Percentiles rank a stretch among this genome's conserved stretches.
Evolutionary conservation across 2,329 filamentous ascomycete species (phyloP).

Genomic region (Exophiala lecanii-corni): DNA sequence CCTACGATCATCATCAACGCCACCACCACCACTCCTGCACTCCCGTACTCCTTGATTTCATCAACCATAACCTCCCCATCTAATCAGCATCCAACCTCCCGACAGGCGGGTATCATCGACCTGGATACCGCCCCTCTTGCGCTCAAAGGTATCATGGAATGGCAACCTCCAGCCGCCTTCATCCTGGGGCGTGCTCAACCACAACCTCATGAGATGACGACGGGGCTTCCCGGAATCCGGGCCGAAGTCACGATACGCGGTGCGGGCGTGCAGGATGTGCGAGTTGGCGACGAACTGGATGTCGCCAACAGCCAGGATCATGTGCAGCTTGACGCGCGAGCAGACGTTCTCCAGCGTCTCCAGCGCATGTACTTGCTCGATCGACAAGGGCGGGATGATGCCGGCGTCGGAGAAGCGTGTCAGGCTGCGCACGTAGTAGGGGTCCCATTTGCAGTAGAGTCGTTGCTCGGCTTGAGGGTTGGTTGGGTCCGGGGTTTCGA

Average conservation of each 20-base stretch:
- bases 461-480: constrained; percentile 33
- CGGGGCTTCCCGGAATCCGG: constrained; percentile 47
- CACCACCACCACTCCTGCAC: no score
- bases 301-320: constrained; percentile 80
- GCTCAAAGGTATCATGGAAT: constrained; percentile 73
- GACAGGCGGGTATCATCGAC: constrained; percentile 74
- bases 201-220: constrained; percentile 75
- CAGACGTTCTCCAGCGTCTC: constrained; percentile 72
- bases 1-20: no score
- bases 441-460: constrained; percentile 83
- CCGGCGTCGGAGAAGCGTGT: constrained; percentile 68
- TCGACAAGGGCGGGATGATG: constrained; percentile 66
- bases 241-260: constrained; percentile 68
- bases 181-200: constrained; percentile 74
- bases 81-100: constrained; percentile 74
- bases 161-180: constrained; percentile 85
- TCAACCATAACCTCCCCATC: no score
- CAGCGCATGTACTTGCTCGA: constrained; percentile 64
- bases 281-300: constrained; percentile 82
- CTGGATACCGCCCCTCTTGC: constrained; percentile 85
- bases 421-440: constrained; percentile 77
- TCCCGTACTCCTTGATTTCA: no score
- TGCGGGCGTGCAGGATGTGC: constrained; percentile 76
- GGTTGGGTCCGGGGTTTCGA: constrained; percentile 55
- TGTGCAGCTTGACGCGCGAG: constrained; percentile 68